Evolutionary conservation across 1,284 basidiomycete species (phyloP).

Genomic region (Caloboletus inedulis): DNA sequence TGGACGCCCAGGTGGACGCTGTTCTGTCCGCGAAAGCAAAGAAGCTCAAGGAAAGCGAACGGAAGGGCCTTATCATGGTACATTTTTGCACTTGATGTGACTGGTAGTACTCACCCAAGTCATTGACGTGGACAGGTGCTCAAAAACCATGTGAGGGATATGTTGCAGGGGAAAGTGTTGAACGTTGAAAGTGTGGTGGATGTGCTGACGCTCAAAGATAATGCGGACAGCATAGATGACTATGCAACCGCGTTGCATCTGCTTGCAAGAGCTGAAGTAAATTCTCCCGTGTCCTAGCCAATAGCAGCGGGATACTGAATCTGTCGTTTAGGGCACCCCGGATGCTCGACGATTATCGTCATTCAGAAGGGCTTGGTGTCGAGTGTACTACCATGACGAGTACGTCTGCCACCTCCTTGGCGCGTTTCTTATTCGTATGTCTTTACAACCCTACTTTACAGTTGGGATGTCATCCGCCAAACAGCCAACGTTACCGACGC

Average conservation of each 20-base stretch:
- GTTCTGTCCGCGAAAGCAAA: constrained; percentile 55
- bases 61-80: constrained; percentile 45
- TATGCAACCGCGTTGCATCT: constrained; percentile 65
- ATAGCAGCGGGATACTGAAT: constrained; percentile 5
- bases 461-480: constrained; percentile 69
- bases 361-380: constrained; percentile 77
- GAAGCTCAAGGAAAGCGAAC: constrained; percentile 40
- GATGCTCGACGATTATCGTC: constrained; percentile 66
- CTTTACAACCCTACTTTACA: constrained; percentile 31
- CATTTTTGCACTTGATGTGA: constrained; percentile 14
- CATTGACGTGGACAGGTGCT: constrained; percentile 47
- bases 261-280: constrained; percentile 53
- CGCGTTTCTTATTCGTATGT: background rate
- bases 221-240: constrained; percentile 50
- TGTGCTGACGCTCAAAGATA: constrained; percentile 70
- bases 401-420: constrained; percentile 40
- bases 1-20: constrained; percentile 65
- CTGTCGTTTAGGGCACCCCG: constrained; percentile 54
- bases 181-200: constrained; percentile 70
- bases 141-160: constrained; percentile 58
- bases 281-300: constrained; percentile 12
- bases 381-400: constrained; percentile 88
- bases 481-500: constrained; percentile 69
- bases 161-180: constrained; percentile 67
- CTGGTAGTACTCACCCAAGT: background rate